Evolutionary conservation across 192 early-diverging fungal species (phyloP).

Genomic region (Phlyctochytrium planicorne): DNA sequence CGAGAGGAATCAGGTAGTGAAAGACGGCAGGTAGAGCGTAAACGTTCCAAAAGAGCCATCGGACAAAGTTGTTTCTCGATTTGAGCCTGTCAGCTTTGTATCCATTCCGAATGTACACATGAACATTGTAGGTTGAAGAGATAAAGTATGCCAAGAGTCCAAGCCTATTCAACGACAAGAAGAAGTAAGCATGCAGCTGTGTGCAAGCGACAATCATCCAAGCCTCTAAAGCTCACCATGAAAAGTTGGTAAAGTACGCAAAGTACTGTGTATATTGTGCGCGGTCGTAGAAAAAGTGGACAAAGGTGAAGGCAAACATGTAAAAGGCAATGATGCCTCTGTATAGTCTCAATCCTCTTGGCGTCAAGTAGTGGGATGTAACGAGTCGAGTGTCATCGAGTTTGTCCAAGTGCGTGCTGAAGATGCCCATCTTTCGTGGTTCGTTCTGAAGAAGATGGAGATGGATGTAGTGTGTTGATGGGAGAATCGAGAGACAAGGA

Average conservation of each 20-base stretch:
- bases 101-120: not conserved
- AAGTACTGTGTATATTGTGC: not conserved
- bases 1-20: not conserved
- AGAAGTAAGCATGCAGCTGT: too few species aligned
- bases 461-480: too few species aligned
- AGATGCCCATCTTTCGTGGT: not conserved
- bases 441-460: too few species aligned
- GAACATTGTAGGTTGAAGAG: not conserved
- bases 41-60: not conserved
- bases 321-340: not conserved
- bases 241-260: not conserved
- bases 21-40: not conserved
- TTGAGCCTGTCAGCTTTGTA: not conserved
- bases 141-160: not conserved
- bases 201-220: too few species aligned
- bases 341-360: not conserved
- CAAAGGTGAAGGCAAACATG: not conserved
- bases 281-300: not conserved
- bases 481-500: too few species aligned
- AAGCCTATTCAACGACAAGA: not conserved
- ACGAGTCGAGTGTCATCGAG: not conserved
- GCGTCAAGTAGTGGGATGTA: not conserved
- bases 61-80: not conserved
- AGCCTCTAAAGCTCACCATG: not conserved
- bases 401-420: not conserved